Evolutionary conservation across 257 asterid genomes (phyloP).

Genomic region (Salvia rosmarinus): DNA sequence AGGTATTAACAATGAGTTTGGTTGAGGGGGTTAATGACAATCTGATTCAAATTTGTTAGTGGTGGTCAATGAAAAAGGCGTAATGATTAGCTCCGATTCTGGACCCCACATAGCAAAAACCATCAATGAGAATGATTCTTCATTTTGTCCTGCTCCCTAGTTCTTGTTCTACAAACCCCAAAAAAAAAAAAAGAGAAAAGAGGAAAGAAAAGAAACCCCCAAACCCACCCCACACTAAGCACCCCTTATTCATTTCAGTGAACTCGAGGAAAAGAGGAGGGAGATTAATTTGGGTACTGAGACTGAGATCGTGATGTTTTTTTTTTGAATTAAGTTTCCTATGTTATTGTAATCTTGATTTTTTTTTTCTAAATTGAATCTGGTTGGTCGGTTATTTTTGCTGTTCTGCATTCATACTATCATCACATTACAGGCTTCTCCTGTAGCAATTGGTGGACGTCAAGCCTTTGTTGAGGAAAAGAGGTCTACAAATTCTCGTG

Average conservation of each 20-base stretch:
- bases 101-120: background rate
- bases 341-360: background rate
- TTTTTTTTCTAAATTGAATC: background rate
- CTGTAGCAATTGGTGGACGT: conserved; percentile 56
- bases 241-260: background rate
- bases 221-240: background rate
- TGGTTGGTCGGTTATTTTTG: background rate
- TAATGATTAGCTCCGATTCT: background rate
- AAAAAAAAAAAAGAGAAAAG: too few relatives aligned
- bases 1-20: background rate
- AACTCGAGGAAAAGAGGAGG: background rate
- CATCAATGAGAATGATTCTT: background rate
- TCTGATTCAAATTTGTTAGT: background rate
- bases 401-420: conserved; percentile 16
- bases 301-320: background rate
- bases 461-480: conserved; percentile 58
- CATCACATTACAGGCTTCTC: conserved; percentile 57
- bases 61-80: background rate
- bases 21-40: background rate
- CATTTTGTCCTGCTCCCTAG: too few relatives aligned
- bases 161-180: too few relatives aligned
- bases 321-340: conserved; percentile 3
- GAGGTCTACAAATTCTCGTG: conserved; percentile 61
- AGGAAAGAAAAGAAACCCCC: too few relatives aligned
- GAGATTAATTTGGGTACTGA: background rate